These are phyloP conservation scores for Vigna nakashimae DNA, from an alignment of 306 rosid species.

Conservation along the genomic window DNA sequence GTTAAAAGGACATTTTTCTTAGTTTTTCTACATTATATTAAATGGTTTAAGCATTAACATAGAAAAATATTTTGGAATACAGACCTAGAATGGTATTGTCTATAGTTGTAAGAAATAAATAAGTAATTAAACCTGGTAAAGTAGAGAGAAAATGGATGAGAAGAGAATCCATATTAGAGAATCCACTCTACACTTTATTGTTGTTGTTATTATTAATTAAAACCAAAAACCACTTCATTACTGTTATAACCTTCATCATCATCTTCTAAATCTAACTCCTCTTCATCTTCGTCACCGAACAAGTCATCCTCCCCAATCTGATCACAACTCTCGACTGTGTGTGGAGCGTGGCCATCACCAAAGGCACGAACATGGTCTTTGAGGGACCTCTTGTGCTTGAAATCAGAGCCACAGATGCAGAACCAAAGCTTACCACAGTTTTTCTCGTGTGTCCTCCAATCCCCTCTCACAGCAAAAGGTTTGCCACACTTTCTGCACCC, in stretches of 20 bases:
- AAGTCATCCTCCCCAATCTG: constrained; percentile 50
- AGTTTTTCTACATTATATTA: too few relatives aligned
- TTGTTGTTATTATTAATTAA: constrained; percentile 9
- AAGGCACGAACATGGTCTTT: constrained; percentile 90
- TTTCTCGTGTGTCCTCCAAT: constrained; percentile 98
- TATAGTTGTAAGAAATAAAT: too few relatives aligned
- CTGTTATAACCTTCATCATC: constrained; percentile 26
- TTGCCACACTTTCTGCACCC: constrained; percentile 87
- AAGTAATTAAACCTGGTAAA: too few relatives aligned
- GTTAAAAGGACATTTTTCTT: neutral
- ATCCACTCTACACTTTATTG: neutral
- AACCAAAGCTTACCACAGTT: constrained; percentile 97
- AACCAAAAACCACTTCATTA: constrained; percentile 40
- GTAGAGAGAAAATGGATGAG: neutral
- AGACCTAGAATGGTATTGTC: too few relatives aligned
- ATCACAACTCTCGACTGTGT: constrained; percentile 61
- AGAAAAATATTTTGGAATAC: too few relatives aligned
- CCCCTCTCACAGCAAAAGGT: constrained; percentile 87
- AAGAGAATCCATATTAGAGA: neutral
- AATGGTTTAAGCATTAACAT: too few relatives aligned
- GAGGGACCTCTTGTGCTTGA: constrained; percentile 91
- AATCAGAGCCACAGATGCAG: constrained; percentile 93
- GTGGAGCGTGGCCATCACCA: constrained; percentile 82
- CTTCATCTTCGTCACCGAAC: constrained; percentile 44
- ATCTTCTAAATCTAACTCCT: constrained; percentile 35